Percentiles rank a stretch among this genome's conserved stretches.
These are phyloP conservation scores for Floccularia luteovirens DNA, from an alignment of 768 basidiomycete species.

Conservation along the genomic window DNA sequence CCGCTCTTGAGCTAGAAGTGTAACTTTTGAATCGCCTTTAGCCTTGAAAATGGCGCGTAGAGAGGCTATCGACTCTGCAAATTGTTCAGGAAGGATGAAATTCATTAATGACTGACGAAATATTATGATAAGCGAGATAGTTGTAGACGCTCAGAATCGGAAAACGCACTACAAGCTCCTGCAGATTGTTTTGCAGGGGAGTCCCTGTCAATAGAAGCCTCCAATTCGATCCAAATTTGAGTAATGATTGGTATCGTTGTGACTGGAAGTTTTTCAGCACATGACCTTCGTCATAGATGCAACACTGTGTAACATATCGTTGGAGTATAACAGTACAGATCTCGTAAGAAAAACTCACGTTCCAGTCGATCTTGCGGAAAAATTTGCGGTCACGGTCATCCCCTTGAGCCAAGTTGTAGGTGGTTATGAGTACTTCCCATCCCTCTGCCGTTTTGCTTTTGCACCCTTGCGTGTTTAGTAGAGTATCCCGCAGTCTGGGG, in stretches of 20 bases:
- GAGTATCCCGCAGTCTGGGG: slow-evolving; percentile 58
- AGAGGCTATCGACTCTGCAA: slow-evolving; percentile 67
- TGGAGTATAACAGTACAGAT: neutral
- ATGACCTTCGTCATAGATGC: slow-evolving; percentile 96
- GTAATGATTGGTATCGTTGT: slow-evolving; percentile 86
- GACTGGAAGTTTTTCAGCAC: slow-evolving; percentile 96
- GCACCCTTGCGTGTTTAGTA: slow-evolving; percentile 51
- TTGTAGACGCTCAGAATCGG: slow-evolving; percentile 1
- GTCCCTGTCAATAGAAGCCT: slow-evolving; percentile 91
- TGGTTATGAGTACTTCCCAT: slow-evolving; percentile 93
- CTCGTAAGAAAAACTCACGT: slow-evolving; percentile 55
- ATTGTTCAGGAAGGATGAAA: slow-evolving; percentile 92
- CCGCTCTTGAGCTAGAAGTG: slow-evolving; percentile 85
- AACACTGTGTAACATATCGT: slow-evolving; percentile 47
- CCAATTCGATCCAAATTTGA: slow-evolving; percentile 86
- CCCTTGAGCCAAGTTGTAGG: slow-evolving; percentile 91
- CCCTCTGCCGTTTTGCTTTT: slow-evolving; percentile 44
- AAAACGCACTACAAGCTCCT: slow-evolving; percentile 75
- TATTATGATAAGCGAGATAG: slow-evolving; percentile 4
- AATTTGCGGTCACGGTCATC: slow-evolving; percentile 89
- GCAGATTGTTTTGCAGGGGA: slow-evolving; percentile 87
- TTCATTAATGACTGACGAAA: slow-evolving; percentile 82
- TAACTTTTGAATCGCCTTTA: slow-evolving; percentile 85
- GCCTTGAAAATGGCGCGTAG: slow-evolving; percentile 96
- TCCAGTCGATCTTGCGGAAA: slow-evolving; percentile 86